These are phyloP conservation scores for Stevia rebaudiana DNA, from an alignment of 140 eudicot genomes.

Conservation along the genomic window DNA sequence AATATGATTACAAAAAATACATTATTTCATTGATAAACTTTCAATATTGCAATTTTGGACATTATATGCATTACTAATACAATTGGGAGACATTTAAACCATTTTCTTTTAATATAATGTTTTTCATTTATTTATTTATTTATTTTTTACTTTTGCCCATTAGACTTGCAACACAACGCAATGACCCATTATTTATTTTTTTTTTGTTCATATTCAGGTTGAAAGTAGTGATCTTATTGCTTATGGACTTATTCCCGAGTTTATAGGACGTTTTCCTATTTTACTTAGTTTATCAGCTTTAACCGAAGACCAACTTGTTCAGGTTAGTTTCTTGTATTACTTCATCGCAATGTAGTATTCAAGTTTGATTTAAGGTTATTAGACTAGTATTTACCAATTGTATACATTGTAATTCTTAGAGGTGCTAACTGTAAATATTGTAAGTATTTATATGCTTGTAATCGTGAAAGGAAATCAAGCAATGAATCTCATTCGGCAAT, in stretches of 20 bases:
- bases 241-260: constrained; percentile 89
- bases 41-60: background rate
- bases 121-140: too few relatives aligned
- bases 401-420: too few relatives aligned
- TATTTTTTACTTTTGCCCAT: background rate
- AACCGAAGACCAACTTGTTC: constrained; percentile 80
- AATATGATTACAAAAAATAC: background rate
- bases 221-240: constrained; percentile 92
- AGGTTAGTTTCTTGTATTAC: constrained; percentile 30
- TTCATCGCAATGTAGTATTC: background rate
- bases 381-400: too few relatives aligned
- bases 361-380: too few relatives aligned
- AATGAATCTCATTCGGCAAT: too few relatives aligned
- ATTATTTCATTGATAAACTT: background rate
- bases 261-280: constrained; percentile 88
- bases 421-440: too few relatives aligned
- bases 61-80: background rate
- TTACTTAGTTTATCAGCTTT: constrained; percentile 78
- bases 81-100: background rate
- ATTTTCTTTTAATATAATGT: background rate
- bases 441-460: too few relatives aligned
- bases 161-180: background rate
- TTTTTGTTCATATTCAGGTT: constrained; percentile 39
- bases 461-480: too few relatives aligned
- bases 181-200: background rate